Evolutionary conservation across 2,329 filamentous ascomycete genomes (phyloP), one percentile per base, ranked within the genome.

Genomic region (Ophiosphaerella narmari): DNA sequence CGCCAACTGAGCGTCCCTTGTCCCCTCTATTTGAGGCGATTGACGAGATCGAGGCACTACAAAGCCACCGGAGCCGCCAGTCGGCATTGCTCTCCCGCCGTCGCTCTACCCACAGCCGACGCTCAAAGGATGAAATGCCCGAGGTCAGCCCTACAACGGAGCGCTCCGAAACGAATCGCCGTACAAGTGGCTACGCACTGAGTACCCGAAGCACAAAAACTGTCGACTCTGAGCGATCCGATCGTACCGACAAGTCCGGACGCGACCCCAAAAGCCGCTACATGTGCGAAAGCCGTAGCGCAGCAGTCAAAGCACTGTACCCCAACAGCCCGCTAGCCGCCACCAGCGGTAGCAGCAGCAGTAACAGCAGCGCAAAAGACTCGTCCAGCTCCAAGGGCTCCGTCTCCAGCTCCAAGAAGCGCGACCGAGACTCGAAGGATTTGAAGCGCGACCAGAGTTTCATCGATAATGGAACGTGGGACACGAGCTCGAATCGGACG

Each of bases 221-320:
- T 18, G 49, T 52, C 39, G 59, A 65, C 36, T 62, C 48, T 26
- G 59, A 66, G 33, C 55, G 52, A 9, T 62, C 57, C 1, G 66
- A 66, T 13, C 54, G 49, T 2, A 52, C 49, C 9, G 58, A 66
- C 39, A 63, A 62, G 39, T 51, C 55, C 34, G 57, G 52, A 29
- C 50, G 55, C 12, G 65, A 63, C 18, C 51, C 58, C 2, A 67
- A 62, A 39, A 66, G 59, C 36, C 55, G 65, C 23, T 71, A 72
- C 44, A 54, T 66, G 59, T 68, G 65, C 48, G 68, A 74, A 44
- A 66, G 65, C 36, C 63, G 70, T 18, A 73, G 72, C 40, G 72
- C 72, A 12, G 72, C 70, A 2, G 65, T 74, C 50, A 74, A 74
- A 49, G 72, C 60, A 6, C 43, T 74, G 34, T 74, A 74, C 48